Conservation (phyloP, 208 protist genomes). For the Trypanosoma vivax region DNA sequence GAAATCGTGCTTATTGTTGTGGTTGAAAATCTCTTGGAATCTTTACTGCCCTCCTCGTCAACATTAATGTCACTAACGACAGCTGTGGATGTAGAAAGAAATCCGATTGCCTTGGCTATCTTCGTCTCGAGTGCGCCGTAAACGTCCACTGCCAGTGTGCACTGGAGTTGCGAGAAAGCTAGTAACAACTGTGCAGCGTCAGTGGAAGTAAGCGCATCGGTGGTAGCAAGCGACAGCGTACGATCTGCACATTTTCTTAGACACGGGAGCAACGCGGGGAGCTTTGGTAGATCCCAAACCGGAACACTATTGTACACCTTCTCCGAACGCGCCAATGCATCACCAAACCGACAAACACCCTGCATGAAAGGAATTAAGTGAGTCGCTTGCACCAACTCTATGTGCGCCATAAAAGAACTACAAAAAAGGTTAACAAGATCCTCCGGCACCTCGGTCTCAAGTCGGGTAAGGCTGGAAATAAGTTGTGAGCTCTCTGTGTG, state of each 20-base stretch:
- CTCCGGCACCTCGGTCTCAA: slow-evolving; percentile 24
- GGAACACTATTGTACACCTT: not conserved
- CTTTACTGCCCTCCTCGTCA: not conserved
- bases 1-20: not conserved
- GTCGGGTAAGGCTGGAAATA: slow-evolving; percentile 44
- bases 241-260: slow-evolving; percentile 13
- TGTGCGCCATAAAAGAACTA: slow-evolving; percentile 38
- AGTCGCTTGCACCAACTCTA: slow-evolving; percentile 30
- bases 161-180: slow-evolving; percentile 17
- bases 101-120: not conserved
- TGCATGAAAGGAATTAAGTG: slow-evolving; percentile 70
- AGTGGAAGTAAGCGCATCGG: slow-evolving; percentile 5
- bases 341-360: slow-evolving; percentile 17
- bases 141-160: not conserved
- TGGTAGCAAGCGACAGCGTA: not conserved
- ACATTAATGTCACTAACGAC: not conserved
- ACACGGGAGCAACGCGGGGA: slow-evolving; percentile 15
- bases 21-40: not conserved
- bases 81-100: not conserved
- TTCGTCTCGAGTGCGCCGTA: slow-evolving; percentile 15
- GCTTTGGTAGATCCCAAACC: slow-evolving; percentile 5
- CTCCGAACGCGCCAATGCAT: not conserved
- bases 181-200: slow-evolving; percentile 30
- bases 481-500: slow-evolving; percentile 56
- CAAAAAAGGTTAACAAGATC: slow-evolving; percentile 72